phyloP scores from a whole-genome alignment of 495 filamentous ascomycete genomes.

The Aspergillus carlsbadensis region DNA sequence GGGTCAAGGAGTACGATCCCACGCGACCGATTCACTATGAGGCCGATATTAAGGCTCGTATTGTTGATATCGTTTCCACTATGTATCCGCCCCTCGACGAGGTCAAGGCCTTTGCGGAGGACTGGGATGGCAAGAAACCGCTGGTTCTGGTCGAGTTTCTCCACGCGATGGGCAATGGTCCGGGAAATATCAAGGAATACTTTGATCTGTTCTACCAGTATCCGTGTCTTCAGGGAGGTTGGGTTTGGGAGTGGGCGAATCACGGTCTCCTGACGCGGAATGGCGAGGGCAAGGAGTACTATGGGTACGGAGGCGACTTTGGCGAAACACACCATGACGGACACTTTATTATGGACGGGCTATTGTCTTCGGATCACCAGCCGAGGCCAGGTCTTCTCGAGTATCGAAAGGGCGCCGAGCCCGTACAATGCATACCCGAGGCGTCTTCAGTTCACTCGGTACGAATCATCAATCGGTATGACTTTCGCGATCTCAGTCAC shows the following conservation, averaged over 20 bases:
- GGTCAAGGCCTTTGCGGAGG: constrained; percentile 35
- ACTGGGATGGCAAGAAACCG: constrained; percentile 34
- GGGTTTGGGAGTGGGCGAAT: constrained; percentile 74
- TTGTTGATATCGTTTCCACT: constrained; percentile 61
- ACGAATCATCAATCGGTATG: constrained; percentile 48
- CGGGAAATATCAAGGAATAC: constrained; percentile 65
- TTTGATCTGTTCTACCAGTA: constrained; percentile 56
- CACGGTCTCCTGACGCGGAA: constrained; percentile 53
- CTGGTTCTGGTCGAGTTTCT: constrained; percentile 66
- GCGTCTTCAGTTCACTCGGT: background rate
- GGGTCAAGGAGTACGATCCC: constrained; percentile 53
- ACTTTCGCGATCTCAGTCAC: constrained; percentile 52
- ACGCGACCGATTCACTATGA: constrained; percentile 66
- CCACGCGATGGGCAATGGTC: constrained; percentile 73
- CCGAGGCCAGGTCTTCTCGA: constrained; percentile 59
- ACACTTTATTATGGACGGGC: constrained; percentile 65
- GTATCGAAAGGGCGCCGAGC: constrained; percentile 59
- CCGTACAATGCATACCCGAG: constrained; percentile 27
- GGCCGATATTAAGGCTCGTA: constrained; percentile 53
- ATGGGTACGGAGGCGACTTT: constrained; percentile 68
- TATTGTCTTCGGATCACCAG: constrained; percentile 54
- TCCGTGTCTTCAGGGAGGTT: constrained; percentile 63
- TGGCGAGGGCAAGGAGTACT: constrained; percentile 33
- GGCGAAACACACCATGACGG: constrained; percentile 62
- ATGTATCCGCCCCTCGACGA: constrained; percentile 61